Evolutionary conservation across 352 stramenopile genomes (phyloP), one percentile per base, ranked within the genome.

Genomic region (Phytophthora ramorum): DNA sequence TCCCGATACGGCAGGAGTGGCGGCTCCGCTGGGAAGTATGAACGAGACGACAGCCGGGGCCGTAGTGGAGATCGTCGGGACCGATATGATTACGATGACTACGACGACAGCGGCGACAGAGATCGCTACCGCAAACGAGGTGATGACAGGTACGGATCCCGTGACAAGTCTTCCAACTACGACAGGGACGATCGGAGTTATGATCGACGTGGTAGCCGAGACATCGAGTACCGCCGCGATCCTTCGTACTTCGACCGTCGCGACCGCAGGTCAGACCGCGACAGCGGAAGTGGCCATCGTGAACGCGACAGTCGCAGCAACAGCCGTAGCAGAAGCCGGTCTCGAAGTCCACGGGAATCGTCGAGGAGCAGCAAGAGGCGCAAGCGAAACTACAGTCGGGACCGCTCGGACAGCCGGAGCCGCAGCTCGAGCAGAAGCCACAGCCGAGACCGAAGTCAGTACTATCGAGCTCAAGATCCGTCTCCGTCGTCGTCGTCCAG

Each of bases 371-470:
- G 41, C 24, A 68, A 34, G 38, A 89, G 83, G 48, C 76, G 74
- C 20, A 84, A 78, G 46, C 73, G 71, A 58, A 75, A 58, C 26
- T 70, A 75, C 53, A 83, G 55, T 44, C 53, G 66, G 40, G 69
- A 46, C 24, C 64, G 58, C 20, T 74, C 73, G 10, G 66, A 59
- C 35, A 89, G 78, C 63, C 75, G 66, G 0, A 85, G 69, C 16
- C 73, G 71, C 34, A 87, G 68, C 35, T 82, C 65, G n/a, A 83
- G 71, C 44, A 72, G 73, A 57, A 87, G 77, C 41, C 50, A 69
- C 26, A 85, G 76, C 41, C 68, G 71, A 69, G 63, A 70, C 4
- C 68, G 68, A 16, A 66, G 49, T 14, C 34, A 65, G n/a, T 70
- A 71, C 47, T 67, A 74, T 47, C 59, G 72, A 64, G 17, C 40